A percentile compares a stretch with the other conserved stretches of the same genome.
These are phyloP conservation scores for Fraxinus paxiana DNA, from an alignment of 305 asterid genomes.

Conservation along the genomic window DNA sequence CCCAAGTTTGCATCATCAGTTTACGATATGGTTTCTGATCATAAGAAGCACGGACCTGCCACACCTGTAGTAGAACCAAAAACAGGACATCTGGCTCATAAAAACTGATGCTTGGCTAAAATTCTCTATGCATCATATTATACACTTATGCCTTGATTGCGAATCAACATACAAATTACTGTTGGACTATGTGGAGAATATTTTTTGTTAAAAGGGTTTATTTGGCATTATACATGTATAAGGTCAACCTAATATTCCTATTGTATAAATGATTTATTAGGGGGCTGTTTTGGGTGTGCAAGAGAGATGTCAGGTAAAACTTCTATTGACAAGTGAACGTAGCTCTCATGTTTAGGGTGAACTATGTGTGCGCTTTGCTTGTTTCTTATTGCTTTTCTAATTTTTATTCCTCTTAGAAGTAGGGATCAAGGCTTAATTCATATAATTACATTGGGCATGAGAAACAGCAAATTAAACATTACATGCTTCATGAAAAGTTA, in stretches of 20 bases:
- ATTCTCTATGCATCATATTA: not conserved
- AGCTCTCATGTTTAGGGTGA: not conserved
- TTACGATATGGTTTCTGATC: slow-evolving; percentile 90
- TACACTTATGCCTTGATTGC: not conserved
- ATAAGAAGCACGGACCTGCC: slow-evolving; percentile 93
- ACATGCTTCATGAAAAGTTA: not conserved
- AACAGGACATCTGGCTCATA: not conserved
- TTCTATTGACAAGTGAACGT: not conserved
- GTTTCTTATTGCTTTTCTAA: not conserved
- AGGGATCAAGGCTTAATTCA: not conserved
- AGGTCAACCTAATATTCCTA: not conserved
- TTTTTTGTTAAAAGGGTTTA: not conserved
- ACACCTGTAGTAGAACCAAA: slow-evolving; percentile 44
- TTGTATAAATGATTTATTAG: not conserved
- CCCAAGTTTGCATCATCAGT: slow-evolving; percentile 96
- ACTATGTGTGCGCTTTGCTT: not conserved
- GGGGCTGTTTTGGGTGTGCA: not conserved
- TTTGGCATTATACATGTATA: not conserved
- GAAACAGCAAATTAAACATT: not conserved
- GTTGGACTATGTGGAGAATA: not conserved
- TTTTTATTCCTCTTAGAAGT: not conserved
- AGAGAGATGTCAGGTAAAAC: not conserved
- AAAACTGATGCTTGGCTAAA: not conserved
- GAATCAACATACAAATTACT: not conserved
- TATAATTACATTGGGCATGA: not conserved